Evolutionary conservation across 306 rosid genomes (phyloP).

Genomic region (Dalbergia cultrata): DNA sequence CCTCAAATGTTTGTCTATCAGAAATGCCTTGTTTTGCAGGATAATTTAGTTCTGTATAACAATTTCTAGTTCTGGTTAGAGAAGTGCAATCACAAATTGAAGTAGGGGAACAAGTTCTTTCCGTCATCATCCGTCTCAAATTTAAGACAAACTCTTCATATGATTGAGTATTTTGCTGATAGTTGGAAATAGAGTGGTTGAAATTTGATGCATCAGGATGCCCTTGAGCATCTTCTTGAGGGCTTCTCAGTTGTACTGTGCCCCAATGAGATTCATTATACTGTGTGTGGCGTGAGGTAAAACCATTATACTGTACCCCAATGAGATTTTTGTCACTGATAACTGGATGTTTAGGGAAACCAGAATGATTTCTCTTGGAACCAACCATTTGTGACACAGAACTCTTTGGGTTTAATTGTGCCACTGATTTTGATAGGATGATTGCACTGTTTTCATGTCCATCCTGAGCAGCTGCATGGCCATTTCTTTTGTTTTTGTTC

Average conservation of each 20-base stretch:
- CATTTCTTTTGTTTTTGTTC: constrained; percentile 43
- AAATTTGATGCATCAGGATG: constrained; percentile 50
- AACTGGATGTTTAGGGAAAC: constrained; percentile 40
- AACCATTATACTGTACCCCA: constrained; percentile 52
- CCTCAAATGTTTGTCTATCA: constrained; percentile 43
- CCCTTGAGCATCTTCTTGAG: constrained; percentile 43
- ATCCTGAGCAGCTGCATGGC: constrained; percentile 37
- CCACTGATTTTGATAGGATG: constrained; percentile 12
- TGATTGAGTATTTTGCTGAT: constrained; percentile 45
- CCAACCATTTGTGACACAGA: constrained; percentile 39
- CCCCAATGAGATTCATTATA: background rate
- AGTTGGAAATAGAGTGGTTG: constrained; percentile 15
- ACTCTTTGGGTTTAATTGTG: constrained; percentile 41
- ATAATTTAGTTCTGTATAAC: constrained; percentile 47
- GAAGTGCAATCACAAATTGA: constrained; percentile 51
- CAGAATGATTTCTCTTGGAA: constrained; percentile 50
- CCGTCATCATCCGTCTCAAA: constrained; percentile 44
- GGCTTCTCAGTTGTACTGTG: constrained; percentile 21
- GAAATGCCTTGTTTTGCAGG: constrained; percentile 41
- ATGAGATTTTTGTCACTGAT: constrained; percentile 49
- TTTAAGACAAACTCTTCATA: constrained; percentile 44
- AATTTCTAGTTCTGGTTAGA: constrained; percentile 47
- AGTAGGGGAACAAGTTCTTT: constrained; percentile 57
- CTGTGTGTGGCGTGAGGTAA: constrained; percentile 49
- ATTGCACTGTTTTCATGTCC: constrained; percentile 37